These are phyloP conservation scores for Torulaspora delbrueckii DNA, from an alignment of 805 yeast species.

Conservation along the genomic window DNA sequence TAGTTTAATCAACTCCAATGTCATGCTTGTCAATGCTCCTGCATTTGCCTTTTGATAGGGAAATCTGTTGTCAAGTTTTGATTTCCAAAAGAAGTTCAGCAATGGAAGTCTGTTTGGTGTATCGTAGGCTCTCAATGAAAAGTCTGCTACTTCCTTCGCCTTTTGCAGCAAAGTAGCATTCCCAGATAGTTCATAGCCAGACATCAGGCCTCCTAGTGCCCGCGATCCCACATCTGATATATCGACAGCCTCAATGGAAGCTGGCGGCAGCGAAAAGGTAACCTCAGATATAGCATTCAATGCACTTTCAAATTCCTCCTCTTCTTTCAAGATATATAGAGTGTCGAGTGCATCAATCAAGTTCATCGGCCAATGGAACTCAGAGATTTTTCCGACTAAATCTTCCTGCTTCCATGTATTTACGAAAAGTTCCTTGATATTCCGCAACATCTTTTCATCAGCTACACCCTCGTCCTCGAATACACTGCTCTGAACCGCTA, in stretches of 20 bases:
- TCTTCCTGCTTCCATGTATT: constrained; percentile 40
- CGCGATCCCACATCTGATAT: constrained; percentile 41
- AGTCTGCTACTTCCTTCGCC: constrained; percentile 45
- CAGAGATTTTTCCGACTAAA: constrained; percentile 31
- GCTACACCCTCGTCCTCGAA: constrained; percentile 31
- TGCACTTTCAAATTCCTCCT: constrained; percentile 38
- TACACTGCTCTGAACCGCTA: constrained; percentile 28
- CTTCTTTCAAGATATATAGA: constrained; percentile 42
- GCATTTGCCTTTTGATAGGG: constrained; percentile 37
- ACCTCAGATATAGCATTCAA: constrained; percentile 35
- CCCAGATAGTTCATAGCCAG: constrained; percentile 48
- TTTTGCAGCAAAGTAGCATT: constrained; percentile 34
- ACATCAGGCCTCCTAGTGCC: constrained; percentile 48
- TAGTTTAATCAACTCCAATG: constrained; percentile 49
- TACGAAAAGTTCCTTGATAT: constrained; percentile 37
- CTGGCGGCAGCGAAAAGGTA: constrained; percentile 40
- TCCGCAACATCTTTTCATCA: constrained; percentile 27
- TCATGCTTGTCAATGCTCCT: constrained; percentile 47
- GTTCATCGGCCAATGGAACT: constrained; percentile 49
- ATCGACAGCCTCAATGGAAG: constrained; percentile 46
- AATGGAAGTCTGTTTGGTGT: constrained; percentile 55
- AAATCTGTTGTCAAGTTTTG: constrained; percentile 35
- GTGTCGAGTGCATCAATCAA: constrained; percentile 51
- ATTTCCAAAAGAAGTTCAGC: constrained; percentile 42
- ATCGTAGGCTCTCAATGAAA: constrained; percentile 51